Percentiles rank a stretch among this genome's conserved stretches.
Conservation (phyloP, 768 basidiomycete genomes). For the Chalciporus sphaerocephalus region DNA sequence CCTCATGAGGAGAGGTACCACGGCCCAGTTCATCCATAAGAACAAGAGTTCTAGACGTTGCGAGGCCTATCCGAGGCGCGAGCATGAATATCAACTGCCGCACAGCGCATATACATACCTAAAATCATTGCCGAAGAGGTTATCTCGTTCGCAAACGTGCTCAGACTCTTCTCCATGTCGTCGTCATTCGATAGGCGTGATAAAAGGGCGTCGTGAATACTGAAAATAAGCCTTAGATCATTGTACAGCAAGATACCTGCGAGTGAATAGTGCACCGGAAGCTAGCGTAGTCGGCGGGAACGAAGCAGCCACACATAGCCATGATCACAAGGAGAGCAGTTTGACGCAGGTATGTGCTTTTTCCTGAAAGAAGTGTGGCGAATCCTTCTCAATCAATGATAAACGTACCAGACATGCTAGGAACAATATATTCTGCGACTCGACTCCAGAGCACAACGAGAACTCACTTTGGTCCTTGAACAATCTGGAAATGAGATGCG, state of each 20-base stretch:
- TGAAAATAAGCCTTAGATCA: constrained; percentile 23
- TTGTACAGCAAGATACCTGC: background rate
- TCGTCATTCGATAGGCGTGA: constrained; percentile 93
- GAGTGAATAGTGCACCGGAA: constrained; percentile 50
- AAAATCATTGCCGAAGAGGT: constrained; percentile 87
- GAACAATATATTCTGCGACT: background rate
- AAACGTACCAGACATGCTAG: constrained; percentile 55
- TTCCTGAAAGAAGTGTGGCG: constrained; percentile 44
- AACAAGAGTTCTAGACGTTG: constrained; percentile 66
- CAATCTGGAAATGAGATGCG: constrained; percentile 81
- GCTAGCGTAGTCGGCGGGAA: constrained; percentile 91
- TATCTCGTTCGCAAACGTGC: constrained; percentile 97
- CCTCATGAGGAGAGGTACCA: constrained; percentile 84
- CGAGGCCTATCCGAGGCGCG: constrained; percentile 48
- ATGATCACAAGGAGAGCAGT: constrained; percentile 78
- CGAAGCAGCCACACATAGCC: constrained; percentile 88
- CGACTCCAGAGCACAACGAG: background rate
- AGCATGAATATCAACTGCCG: background rate
- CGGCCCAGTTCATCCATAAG: constrained; percentile 91
- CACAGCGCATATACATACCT: constrained; percentile 37
- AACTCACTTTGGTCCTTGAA: constrained; percentile 85
- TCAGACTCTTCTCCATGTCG: constrained; percentile 81
- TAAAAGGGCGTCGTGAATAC: constrained; percentile 79
- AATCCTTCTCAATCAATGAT: background rate
- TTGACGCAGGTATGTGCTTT: constrained; percentile 91